These are phyloP conservation scores for Phalaenopsis equestris DNA, from an alignment of 106 monocot genomes.

Conservation along the genomic window DNA sequence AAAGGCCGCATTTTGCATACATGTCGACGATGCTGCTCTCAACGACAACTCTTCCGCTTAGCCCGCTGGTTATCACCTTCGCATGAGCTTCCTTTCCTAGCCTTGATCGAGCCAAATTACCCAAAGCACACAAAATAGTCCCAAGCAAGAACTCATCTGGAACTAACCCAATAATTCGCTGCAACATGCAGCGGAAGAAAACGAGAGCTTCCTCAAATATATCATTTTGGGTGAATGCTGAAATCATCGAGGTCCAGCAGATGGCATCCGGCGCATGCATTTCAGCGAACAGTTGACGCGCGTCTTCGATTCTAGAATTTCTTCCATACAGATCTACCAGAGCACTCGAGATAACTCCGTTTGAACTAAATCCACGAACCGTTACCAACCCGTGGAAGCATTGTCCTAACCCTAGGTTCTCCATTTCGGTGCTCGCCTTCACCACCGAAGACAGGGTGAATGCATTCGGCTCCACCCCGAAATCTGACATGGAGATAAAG, in stretches of 20 bases:
- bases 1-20: slow-evolving; percentile 68
- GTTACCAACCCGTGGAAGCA: slow-evolving; percentile 38
- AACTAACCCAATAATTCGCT: slow-evolving; percentile 8
- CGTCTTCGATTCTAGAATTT: slow-evolving; percentile 21
- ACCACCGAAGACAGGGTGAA: slow-evolving; percentile 49
- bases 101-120: slow-evolving; percentile 42
- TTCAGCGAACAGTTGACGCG: slow-evolving; percentile 44
- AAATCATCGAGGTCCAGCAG: slow-evolving; percentile 81
- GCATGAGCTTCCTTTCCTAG: slow-evolving; percentile 77
- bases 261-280: slow-evolving; percentile 46
- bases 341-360: slow-evolving; percentile 49
- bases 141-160: slow-evolving; percentile 62
- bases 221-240: slow-evolving; percentile 51
- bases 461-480: slow-evolving; percentile 31
- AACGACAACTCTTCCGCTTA: slow-evolving; percentile 56
- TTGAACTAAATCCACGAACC: slow-evolving; percentile 20
- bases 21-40: slow-evolving; percentile 76
- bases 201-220: slow-evolving; percentile 48
- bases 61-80: slow-evolving; percentile 36
- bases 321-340: slow-evolving; percentile 67
- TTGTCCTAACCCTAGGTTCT: slow-evolving; percentile 20
- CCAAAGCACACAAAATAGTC: slow-evolving; percentile 50
- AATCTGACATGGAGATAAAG: slow-evolving; percentile 38
- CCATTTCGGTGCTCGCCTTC: slow-evolving; percentile 43
- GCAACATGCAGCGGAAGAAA: slow-evolving; percentile 44